Base-by-base conservation (phyloP, 768 basidiomycete genomes). In the Lyophyllum atratum region DNA sequence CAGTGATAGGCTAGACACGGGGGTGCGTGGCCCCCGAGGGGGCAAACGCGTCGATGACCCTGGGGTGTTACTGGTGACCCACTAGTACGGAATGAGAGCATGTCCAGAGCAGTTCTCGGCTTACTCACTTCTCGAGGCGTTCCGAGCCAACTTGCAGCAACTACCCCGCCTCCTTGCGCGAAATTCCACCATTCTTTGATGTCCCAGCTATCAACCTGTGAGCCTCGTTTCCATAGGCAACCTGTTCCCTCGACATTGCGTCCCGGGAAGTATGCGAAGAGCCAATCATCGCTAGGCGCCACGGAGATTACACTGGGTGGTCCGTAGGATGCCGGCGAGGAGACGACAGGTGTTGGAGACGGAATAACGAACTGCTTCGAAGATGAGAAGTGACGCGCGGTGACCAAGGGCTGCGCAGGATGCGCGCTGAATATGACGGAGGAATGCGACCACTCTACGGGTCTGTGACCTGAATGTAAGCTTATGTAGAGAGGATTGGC, bases 211-310 rank as follows among this genome's bases (percentile, higher is more conserved):
- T 92, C 87, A 28, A 88, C 70, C 58, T 84, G 83, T 11, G 73
- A 55, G 2, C 79, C 85, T 29, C 81, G 79, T 47, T 74, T 76
- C 88, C 90, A 92, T 15, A 91, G 61, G 65, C 89, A 89, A 12
- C 80, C 84, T 42, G 82, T 69, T 11, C 89, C 87, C 56, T 85
- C 84, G 1, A 72, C 68, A 24, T 78, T 79, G 28, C 73, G 73
- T 39, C 85, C 77, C 11, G 89, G 88, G 65, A 88, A 92, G 65
- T 85, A 92, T 1, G 89, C 89, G 64, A 90, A 91, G 4, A 92
- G 66, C 84, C 81, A 87, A 47, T 79, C 76, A 58, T 86, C 84
- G 26, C 74, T 73, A 2, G 86, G 78, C 5, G 85, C 80, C 19
- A 84, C 77, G 7, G 83, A 82, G 49, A 92, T 82, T 28, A 86